Evolutionary conservation across 495 filamentous ascomycete species (phyloP), one percentile per base, ranked within the genome.

Genomic region (Cryomyces minteri): DNA sequence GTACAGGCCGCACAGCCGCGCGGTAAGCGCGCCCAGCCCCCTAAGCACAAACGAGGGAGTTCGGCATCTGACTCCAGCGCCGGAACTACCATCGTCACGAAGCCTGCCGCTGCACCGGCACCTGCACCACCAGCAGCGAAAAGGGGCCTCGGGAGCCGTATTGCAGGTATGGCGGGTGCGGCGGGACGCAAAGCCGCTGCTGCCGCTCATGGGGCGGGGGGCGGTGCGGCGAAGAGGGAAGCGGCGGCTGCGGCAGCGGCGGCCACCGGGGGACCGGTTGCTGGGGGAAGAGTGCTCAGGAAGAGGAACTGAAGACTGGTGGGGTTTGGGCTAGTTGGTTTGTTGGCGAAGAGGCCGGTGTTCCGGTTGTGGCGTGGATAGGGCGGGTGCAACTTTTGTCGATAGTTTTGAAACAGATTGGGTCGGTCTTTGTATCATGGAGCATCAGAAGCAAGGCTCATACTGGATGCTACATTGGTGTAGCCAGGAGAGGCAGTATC

Each of bases 11-110:
- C 18, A 18, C 48, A 36, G 9, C 48, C 39, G 18, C 51, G 18
- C 18, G 18, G 18, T 25, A 25, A 25, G 18, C 18, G 18, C 18
- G 18, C 18, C 1, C 18, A 25, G 18, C 18, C 18, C 18, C 18
- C 18, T 25, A 25, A 25, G 18, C 18, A 25, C 18, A 25, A 25
- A 25, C 18, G 18, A 25, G 18, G 18, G 1, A 25, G 18, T 25
- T 25, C 18, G 18, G 41, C 46, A 28, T 56, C 53, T 14, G 51
- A 51, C 29, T 33, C 45, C 9, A 53, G 47, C 39, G 50, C 53
- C 3, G 50, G 50, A 0, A 60, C 57, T 11, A 60, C 57, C 3
- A 57, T 59, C 41, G 40, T 60, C 32, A 46, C 33, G 28, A 53
- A 49, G 40, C 39, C 40, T 32, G 43, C 40, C 14, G 32, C 12